Base-by-base conservation (phyloP, 2,329 filamentous ascomycete genomes). In the Curvularia sp. region DNA sequence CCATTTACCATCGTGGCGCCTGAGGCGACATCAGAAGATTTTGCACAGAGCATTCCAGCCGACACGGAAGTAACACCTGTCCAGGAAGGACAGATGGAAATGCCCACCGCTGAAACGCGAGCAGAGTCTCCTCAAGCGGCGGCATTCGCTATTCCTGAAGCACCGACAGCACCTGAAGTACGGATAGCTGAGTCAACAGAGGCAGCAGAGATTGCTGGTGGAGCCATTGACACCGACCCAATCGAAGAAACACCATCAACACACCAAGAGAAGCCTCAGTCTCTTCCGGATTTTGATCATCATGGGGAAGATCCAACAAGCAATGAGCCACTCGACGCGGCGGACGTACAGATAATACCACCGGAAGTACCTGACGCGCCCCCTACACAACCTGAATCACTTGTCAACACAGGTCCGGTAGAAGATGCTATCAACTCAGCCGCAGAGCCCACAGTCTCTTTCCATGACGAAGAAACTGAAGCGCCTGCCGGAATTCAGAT, bases 311-410 rank as follows among this genome's bases (percentile, higher is more conserved):
- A 41, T 15, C 30, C 47, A 20, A 44, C 43, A 53, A 22, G 53
- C 41, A 53, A 56, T 18, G 53, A 66, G 38, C 60, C 60, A n/a
- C 20, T 46, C 13, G 44, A 54, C 10, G 55, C 43, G 22, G 42
- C 33, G 10, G 60, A 64, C 12, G 49, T 53, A 41, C 53, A 35
- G 10, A 20, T 10, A 35, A 55, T 44, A 51, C 41, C 18, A 20
- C 13, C n/a, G 35, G 39, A 49, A 38, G 33, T 22, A 26, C 41
- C 9, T 3, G 56, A 53, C 35, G 49, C 22, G 41, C 28, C 52
- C 2, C 35, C n/a, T 15, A 20, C 42, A 20, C 20, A 47, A 12
- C 8, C 33, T n/a, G 52, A 51, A n/a, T 12, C 33, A 13, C 22
- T 51, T 13, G 46, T 31, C 18, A 49, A 57, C n/a, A 20, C 20